Evolutionary conservation across 305 asterid genomes (phyloP).

Genomic region (Nicotiana rustica): DNA sequence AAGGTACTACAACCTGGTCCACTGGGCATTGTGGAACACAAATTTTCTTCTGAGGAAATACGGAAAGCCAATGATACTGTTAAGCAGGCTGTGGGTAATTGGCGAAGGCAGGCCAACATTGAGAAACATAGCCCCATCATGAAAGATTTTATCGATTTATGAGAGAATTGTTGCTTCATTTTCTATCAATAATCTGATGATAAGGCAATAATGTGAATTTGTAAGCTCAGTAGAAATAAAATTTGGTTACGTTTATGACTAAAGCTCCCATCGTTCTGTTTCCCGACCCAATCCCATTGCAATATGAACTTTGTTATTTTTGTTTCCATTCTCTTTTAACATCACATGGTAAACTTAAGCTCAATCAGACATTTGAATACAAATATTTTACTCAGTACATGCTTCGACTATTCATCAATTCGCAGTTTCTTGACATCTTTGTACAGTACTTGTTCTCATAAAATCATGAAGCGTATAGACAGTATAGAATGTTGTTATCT

Average conservation of each 20-base stretch:
- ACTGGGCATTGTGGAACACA: conserved; percentile 88
- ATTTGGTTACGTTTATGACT: not conserved
- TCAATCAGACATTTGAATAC: not conserved
- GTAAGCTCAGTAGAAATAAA: conserved; percentile 11
- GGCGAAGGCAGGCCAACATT: conserved; percentile 65
- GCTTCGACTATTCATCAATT: not conserved
- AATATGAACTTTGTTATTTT: not conserved
- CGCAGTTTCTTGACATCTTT: not conserved
- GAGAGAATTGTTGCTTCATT: conserved; percentile 4
- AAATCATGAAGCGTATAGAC: conserved; percentile 1
- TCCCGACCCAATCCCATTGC: not conserved
- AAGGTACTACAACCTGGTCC: conserved; percentile 93
- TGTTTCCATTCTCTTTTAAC: not conserved
- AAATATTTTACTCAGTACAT: not conserved
- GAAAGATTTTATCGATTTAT: conserved; percentile 68
- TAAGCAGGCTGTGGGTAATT: conserved; percentile 67
- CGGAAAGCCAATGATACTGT: conserved; percentile 63
- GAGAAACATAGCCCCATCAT: conserved; percentile 67
- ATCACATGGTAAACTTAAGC: not conserved
- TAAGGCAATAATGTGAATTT: not conserved
- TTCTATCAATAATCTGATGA: conserved; percentile 2
- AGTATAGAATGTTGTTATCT: not conserved
- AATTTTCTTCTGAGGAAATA: conserved; percentile 81
- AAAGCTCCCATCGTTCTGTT: not conserved
- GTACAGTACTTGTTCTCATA: not conserved